Conservation (phyloP, 148 eudicot genomes). For the Dysphania ambrosioides region DNA sequence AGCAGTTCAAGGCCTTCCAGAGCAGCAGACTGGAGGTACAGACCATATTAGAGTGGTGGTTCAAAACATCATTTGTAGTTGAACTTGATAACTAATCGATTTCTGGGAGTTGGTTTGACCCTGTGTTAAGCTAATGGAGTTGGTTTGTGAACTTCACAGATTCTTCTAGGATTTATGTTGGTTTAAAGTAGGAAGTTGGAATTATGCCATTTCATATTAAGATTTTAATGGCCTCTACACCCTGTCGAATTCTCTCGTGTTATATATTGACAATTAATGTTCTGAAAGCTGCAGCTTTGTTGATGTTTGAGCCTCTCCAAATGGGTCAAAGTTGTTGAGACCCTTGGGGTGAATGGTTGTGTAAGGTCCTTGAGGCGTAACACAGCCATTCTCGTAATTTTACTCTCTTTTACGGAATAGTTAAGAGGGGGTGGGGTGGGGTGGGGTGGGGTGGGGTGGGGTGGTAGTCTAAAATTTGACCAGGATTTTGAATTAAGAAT, state of each 20-base stretch:
- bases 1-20: conserved; percentile 73
- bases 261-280: not conserved
- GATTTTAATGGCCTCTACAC: not conserved
- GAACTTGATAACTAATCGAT: not conserved
- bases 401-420: too few species aligned
- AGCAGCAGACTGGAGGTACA: conserved; percentile 75
- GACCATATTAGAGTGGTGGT: conserved; percentile 59
- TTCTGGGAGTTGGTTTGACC: not conserved
- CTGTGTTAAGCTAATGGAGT: not conserved
- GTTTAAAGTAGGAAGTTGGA: not conserved
- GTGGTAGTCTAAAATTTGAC: too few species aligned
- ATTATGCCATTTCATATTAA: not conserved
- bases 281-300: not conserved
- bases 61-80: not conserved
- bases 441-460: too few species aligned
- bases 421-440: too few species aligned
- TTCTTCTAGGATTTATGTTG: not conserved
- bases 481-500: too few species aligned
- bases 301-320: not conserved
- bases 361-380: too few species aligned
- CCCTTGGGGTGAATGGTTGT: not conserved
- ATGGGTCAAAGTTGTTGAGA: not conserved
- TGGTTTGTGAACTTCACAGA: not conserved
- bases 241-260: not conserved
- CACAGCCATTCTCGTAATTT: too few species aligned